Evolutionary conservation across 306 rosid species (phyloP).

Genomic region (Prunus mira): DNA sequence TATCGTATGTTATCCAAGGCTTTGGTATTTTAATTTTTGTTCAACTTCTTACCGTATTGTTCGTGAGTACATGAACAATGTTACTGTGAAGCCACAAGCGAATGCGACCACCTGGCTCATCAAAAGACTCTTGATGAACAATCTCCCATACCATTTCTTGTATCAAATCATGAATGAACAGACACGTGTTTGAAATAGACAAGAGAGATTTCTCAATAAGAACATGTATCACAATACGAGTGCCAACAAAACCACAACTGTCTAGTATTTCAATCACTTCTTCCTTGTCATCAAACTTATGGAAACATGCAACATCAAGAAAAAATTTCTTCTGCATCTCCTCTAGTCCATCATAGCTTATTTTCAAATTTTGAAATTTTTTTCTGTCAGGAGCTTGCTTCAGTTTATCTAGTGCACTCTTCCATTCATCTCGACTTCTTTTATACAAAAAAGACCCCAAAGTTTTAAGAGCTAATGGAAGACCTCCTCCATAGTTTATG

Average conservation of each 20-base stretch:
- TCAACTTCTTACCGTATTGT: constrained; percentile 3
- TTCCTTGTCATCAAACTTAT: constrained; percentile 23
- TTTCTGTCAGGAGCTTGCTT: constrained; percentile 13
- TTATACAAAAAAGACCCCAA: constrained; percentile 34
- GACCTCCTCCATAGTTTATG: constrained; percentile 6
- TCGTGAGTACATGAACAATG: constrained; percentile 13
- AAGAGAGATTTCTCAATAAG: constrained; percentile 41
- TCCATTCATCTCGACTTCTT: constrained; percentile 27
- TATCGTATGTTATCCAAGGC: not conserved
- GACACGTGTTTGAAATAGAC: not conserved
- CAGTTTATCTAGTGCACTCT: constrained; percentile 25
- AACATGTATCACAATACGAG: constrained; percentile 26
- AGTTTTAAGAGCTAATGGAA: constrained; percentile 33
- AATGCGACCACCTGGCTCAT: constrained; percentile 1
- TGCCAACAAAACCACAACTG: constrained; percentile 15
- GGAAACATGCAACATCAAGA: constrained; percentile 36
- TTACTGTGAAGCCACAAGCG: constrained; percentile 24
- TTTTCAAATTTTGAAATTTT: constrained; percentile 10
- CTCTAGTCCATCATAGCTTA: constrained; percentile 32
- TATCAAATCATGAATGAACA: constrained; percentile 34
- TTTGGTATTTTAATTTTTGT: not conserved
- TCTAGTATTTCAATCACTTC: constrained; percentile 18
- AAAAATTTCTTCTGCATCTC: constrained; percentile 26
- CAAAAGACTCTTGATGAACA: constrained; percentile 14
- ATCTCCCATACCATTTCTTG: constrained; percentile 30